These are phyloP conservation scores for Hyparrhenia diplandra DNA, from an alignment of 176 grass and related monocot genomes.

Conservation along the genomic window DNA sequence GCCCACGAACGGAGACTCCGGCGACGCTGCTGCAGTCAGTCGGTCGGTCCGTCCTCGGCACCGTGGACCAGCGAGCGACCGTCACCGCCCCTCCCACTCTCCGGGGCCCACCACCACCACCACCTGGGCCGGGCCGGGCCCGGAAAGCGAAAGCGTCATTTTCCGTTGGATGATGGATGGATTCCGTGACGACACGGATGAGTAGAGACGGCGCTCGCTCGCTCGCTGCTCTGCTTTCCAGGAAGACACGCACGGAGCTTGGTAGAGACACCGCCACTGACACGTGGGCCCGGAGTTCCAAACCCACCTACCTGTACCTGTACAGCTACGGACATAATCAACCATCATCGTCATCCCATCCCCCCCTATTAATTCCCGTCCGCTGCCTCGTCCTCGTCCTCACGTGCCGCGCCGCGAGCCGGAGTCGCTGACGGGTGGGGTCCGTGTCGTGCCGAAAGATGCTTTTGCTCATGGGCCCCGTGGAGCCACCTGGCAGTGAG, in stretches of 20 bases:
- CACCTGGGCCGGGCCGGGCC: too few relatives aligned
- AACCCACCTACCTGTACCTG: neutral
- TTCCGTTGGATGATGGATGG: neutral
- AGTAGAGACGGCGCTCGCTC: too few relatives aligned
- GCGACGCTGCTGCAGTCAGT: neutral
- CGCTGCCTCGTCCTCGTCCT: neutral
- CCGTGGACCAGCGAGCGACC: neutral
- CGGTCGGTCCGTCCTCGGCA: neutral
- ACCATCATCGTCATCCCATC: too few relatives aligned
- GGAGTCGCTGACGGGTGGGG: neutral
- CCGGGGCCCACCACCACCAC: neutral
- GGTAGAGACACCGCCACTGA: too few relatives aligned
- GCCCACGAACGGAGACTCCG: neutral
- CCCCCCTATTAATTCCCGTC: too few relatives aligned
- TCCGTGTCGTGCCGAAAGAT: neutral
- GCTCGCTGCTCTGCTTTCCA: too few relatives aligned
- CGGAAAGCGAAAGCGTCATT: neutral
- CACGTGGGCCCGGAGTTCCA: neutral
- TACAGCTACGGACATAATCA: neutral
- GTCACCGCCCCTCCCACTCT: too few relatives aligned
- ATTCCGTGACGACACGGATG: neutral
- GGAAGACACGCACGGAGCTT: too few relatives aligned
- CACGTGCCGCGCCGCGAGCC: neutral
- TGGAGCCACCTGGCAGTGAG: slow-evolving; percentile 15
- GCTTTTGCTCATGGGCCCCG: neutral